Evolutionary conservation across 2,329 filamentous ascomycete species (phyloP).

Genomic region (Claviceps purpurea): DNA sequence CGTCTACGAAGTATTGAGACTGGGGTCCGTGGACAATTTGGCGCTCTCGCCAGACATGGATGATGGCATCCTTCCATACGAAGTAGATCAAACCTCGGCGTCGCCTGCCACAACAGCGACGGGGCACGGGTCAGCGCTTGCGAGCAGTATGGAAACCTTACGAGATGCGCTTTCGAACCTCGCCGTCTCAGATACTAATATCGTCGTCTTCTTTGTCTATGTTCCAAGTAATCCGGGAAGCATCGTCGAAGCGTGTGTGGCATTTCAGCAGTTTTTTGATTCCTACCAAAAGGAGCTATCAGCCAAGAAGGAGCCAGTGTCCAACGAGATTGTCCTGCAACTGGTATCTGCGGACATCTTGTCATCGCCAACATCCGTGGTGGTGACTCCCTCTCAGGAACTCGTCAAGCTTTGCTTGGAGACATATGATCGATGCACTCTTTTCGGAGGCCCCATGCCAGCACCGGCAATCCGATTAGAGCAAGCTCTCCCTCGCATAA

Average conservation of each 20-base stretch:
- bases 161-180: slow-evolving; percentile 31
- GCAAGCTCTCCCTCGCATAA: slow-evolving; percentile 51
- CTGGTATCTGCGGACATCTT: slow-evolving; percentile 58
- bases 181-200: slow-evolving; percentile 37
- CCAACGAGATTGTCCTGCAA: slow-evolving; percentile 63
- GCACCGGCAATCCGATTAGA: slow-evolving; percentile 63
- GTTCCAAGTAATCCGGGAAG: slow-evolving; percentile 47
- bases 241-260: slow-evolving; percentile 56
- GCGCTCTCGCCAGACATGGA: slow-evolving; percentile 23
- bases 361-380: slow-evolving; percentile 47
- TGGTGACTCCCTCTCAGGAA: slow-evolving; percentile 46
- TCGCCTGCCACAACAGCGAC: slow-evolving; percentile 28
- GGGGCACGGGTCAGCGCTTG: slow-evolving; percentile 30
- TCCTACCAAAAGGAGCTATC: slow-evolving; percentile 32
- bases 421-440: slow-evolving; percentile 61
- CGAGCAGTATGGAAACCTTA: slow-evolving; percentile 35
- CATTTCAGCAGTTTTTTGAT: slow-evolving; percentile 61
- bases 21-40: slow-evolving; percentile 51
- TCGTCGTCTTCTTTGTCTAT: slow-evolving; percentile 68
- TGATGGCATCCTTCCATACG: slow-evolving; percentile 36
- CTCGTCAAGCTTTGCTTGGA: slow-evolving; percentile 55
- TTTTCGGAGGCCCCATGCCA: slow-evolving; percentile 42
- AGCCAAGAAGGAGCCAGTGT: slow-evolving; percentile 27
- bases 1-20: slow-evolving; percentile 59
- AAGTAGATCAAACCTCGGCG: slow-evolving; percentile 31